These are phyloP conservation scores for Ajuga chamaepitys DNA, from an alignment of 257 asterid species.

Conservation along the genomic window DNA sequence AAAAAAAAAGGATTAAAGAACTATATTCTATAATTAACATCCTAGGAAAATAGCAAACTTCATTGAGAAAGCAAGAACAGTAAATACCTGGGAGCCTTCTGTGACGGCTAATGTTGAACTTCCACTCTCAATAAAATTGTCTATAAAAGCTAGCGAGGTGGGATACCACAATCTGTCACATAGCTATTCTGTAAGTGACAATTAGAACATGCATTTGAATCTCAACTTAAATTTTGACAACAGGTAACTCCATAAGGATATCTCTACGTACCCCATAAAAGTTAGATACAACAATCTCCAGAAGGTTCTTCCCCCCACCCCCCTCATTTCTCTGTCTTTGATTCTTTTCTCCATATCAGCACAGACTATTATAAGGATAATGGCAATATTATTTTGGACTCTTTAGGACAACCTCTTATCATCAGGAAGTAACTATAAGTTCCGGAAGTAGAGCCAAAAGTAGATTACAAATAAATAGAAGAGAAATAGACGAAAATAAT, in stretches of 20 bases:
- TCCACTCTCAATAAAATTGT: constrained; percentile 39
- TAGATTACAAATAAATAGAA: background rate
- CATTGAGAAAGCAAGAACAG: background rate
- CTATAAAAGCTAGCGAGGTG: constrained; percentile 58
- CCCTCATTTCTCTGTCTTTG: background rate
- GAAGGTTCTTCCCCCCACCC: too few species aligned
- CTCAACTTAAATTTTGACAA: background rate
- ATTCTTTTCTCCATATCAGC: too few species aligned
- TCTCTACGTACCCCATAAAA: too few species aligned
- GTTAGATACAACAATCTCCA: too few species aligned
- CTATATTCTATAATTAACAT: background rate
- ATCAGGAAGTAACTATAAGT: background rate
- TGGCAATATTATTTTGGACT: background rate
- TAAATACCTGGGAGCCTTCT: constrained; percentile 88
- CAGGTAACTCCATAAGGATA: background rate
- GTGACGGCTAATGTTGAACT: constrained; percentile 59
- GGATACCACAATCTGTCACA: constrained; percentile 80
- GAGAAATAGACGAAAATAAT: background rate
- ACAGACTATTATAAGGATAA: too few species aligned
- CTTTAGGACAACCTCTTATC: background rate
- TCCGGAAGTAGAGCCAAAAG: background rate
- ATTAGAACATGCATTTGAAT: constrained; percentile 4
- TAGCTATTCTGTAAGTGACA: constrained; percentile 2
- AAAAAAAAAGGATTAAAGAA: too few species aligned
- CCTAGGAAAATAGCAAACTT: background rate